phyloP scores from a whole-genome alignment of 345 rosid species.

The Salix exigua region DNA sequence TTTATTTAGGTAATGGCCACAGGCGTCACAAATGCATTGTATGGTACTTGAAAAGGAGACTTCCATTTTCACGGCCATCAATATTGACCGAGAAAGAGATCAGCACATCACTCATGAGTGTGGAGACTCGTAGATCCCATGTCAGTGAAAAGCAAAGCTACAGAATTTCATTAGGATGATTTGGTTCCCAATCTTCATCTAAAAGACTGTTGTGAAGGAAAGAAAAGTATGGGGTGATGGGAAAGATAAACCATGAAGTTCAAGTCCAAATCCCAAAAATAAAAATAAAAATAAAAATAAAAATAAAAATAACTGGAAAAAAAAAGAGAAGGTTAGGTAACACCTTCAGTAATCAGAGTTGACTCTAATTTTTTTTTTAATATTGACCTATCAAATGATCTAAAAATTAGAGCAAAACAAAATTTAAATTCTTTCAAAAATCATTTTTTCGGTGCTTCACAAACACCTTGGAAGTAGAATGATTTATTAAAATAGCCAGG shows the following conservation, averaged over 20 bases:
- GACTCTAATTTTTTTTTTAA: no score
- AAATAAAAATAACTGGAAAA: no score
- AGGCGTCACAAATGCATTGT: conserved; percentile 7
- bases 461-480: neutral
- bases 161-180: conserved; percentile 39
- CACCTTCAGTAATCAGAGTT: neutral
- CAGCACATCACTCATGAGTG: conserved; percentile 37
- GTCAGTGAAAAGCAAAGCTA: conserved; percentile 43
- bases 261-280: neutral
- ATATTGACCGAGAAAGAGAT: conserved; percentile 33
- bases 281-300: no score
- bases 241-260: neutral
- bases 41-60: conserved; percentile 18
- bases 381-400: no score
- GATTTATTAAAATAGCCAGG: neutral
- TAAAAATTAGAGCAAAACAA: no score
- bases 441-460: no score
- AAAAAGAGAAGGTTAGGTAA: no score
- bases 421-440: no score
- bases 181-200: conserved; percentile 32
- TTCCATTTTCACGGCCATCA: conserved; percentile 40
- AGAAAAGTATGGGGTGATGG: neutral
- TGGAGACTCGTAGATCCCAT: conserved; percentile 37
- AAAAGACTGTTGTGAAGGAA: neutral
- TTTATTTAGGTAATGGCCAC: conserved; percentile 34